Base-by-base conservation (phyloP, 192 early-diverging fungal genomes). In the Coemansia sp. region DNA sequence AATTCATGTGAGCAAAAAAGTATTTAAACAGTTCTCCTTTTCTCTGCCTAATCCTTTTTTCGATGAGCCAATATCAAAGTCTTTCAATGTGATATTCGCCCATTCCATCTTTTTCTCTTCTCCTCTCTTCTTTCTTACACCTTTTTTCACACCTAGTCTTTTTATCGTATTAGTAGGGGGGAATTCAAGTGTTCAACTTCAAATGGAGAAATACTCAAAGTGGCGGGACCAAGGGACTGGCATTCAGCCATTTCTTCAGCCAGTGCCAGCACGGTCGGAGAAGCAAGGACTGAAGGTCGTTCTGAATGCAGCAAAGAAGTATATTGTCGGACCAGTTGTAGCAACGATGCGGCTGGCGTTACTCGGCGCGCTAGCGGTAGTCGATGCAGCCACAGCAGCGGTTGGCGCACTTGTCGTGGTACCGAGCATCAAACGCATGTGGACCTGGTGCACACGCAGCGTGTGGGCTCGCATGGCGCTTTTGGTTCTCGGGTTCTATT, bases 211-310 rank as follows among this genome's bases (percentile, higher is more conserved):
- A 66, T 94, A 86, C 80, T 93, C 92, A 66, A 86, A 88, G 55
- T 94, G 93, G 93, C 87, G 93, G 72, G 89, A 93, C 66, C 68
- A 86, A 48, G 90, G 92, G 34, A 94, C 92, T 6, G 93, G 93
- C n/a, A 92, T 94, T 48, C 93, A 95, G 64, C 93, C 93, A 8
- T 95, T 95, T 75, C 71, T 93, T 48, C 89, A 89, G 66, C 90
- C 88, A 4, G 80, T 90, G 64, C 71, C 74, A 0, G 65, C 71
- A 7, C 79, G 73, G 28, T 30, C 71, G 21, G 71, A 76, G 60
- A 69, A 71, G 34, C 56, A 43, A 23, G 58, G 49, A 1, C n/a
- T 70, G 30, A 49, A 34, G 16, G 18, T 58, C 21, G 40, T 63
- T 39, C 34, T 73, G 58, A 46, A 43, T 33, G 34, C 26, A 5